phyloP scores from a whole-genome alignment of 2,329 filamentous ascomycete species.

The Trichoderma hamatum region DNA sequence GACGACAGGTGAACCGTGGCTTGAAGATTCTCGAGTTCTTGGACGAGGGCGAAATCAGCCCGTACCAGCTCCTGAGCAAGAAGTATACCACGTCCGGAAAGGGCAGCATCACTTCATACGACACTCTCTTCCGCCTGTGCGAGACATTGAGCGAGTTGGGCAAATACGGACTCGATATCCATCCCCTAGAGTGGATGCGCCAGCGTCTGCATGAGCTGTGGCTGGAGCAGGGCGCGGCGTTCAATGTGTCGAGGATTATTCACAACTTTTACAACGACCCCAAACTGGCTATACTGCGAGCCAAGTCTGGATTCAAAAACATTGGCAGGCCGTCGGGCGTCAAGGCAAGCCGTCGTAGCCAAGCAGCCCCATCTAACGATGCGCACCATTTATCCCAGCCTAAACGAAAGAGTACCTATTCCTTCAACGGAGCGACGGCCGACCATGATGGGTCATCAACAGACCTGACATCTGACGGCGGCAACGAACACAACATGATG shows the following conservation, averaged over 20 bases:
- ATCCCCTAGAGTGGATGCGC: slow-evolving; percentile 59
- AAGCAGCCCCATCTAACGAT: slow-evolving; percentile 29
- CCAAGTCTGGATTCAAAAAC: slow-evolving; percentile 59
- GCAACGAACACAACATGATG: slow-evolving; percentile 23
- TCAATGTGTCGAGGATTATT: slow-evolving; percentile 55
- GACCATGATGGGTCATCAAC: slow-evolving; percentile 34
- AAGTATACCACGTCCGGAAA: slow-evolving; percentile 49
- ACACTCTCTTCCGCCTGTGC: slow-evolving; percentile 59
- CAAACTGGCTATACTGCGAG: slow-evolving; percentile 53
- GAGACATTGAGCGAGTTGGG: slow-evolving; percentile 57
- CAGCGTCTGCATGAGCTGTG: slow-evolving; percentile 58
- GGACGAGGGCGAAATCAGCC: slow-evolving; percentile 54
- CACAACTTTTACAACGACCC: slow-evolving; percentile 60
- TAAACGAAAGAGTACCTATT: slow-evolving; percentile 43
- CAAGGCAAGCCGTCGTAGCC: slow-evolving; percentile 38
- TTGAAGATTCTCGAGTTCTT: slow-evolving; percentile 57
- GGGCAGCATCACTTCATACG: slow-evolving; percentile 53
- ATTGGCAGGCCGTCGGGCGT: slow-evolving; percentile 59
- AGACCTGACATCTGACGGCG: slow-evolving; percentile 36
- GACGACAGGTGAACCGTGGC: slow-evolving; percentile 60
- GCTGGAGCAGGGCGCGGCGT: slow-evolving; percentile 47
- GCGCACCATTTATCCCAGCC: slow-evolving; percentile 32
- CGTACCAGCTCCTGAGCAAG: slow-evolving; percentile 60
- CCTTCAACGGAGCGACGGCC: slow-evolving; percentile 34
- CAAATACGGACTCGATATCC: slow-evolving; percentile 56